Base-by-base conservation (phyloP, 1,139 yeast species). In the Yamadazyma sp. region DNA sequence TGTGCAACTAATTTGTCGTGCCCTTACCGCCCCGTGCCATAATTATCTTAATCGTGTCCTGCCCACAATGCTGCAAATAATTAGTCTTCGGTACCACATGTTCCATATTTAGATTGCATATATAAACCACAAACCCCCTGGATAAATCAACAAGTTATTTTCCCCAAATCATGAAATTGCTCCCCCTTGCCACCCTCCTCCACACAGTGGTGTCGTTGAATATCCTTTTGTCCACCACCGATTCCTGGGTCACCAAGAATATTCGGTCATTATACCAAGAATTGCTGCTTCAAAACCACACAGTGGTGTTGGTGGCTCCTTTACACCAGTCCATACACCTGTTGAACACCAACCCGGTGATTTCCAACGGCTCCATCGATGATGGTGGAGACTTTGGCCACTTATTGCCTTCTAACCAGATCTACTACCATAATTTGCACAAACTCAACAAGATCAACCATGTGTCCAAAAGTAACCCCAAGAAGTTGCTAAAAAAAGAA, bases 231-330 rank as follows among this genome's bases (percentile, higher is more conserved):
- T 49, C 70, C n/a, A 52, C 67, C 29, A 54, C 66, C 5, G 70
- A 67, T 44, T 59, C 66, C n/a, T 67, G 73, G 73, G 72, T 64
- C 6, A 55, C 67, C 14, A 64, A 61, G 39, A 64, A 66, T 42
- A 46, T 59, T 12, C 49, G 73, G 16, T 52, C 48, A 31, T 50
- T 67, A 35, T 59, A 64, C 40, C 41, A 54, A 2, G 53, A 56
- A 3, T 50, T 67, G 22, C 43, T 41, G 25, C 53, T 51, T 7
- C 53, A 57, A 10, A 57, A 61, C 34, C 73, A 67, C 41, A 54
- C 50, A 3, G 72, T 66, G 10, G 24, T 48, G 14, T 51, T 64
- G 32, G 59, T 64, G 28, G 72, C 62, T 8, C 67, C 73, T 0
- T 55, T 65, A 33, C 56, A 64, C 42, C 54, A 59, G 31, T 31